Conservation (phyloP, 768 basidiomycete genomes). For the Strobilomyces dryophilus region DNA sequence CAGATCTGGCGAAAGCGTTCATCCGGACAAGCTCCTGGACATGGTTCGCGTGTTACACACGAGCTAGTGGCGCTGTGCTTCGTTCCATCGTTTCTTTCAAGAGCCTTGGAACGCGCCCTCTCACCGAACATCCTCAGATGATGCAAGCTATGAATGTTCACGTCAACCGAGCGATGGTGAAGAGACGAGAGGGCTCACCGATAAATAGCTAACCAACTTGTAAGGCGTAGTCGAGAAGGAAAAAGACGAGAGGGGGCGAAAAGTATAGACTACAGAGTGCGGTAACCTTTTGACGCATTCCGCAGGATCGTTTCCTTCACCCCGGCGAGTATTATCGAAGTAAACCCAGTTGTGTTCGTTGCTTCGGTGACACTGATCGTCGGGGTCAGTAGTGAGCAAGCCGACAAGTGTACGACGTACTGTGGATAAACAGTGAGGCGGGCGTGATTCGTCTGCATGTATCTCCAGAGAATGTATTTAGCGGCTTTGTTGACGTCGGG, state of each 20-base stretch:
- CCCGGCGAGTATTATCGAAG: conserved; percentile 70
- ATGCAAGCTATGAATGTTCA: no score
- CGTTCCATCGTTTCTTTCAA: no score
- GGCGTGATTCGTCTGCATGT: conserved; percentile 88
- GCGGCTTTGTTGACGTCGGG: conserved; percentile 91
- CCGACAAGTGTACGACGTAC: conserved; percentile 41
- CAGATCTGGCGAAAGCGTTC: no score
- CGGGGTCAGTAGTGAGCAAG: neutral
- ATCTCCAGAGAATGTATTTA: conserved; percentile 92
- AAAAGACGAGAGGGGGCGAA: neutral
- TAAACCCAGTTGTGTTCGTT: conserved; percentile 82
- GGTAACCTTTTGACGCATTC: conserved; percentile 82
- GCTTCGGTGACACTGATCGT: conserved; percentile 70
- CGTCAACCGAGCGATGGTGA: no score
- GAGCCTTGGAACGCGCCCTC: no score
- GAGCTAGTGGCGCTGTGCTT: no score
- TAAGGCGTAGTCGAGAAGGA: no score
- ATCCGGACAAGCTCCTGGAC: no score
- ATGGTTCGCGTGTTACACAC: no score
- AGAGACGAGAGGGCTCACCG: no score
- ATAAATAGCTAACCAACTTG: no score
- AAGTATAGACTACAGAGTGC: conserved; percentile 53
- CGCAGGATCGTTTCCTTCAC: conserved; percentile 93
- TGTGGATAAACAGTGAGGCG: conserved; percentile 84
- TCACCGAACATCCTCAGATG: no score